These are phyloP conservation scores for Parasitella parasitica DNA, from an alignment of 371 early-diverging fungal genomes.

Conservation along the genomic window DNA sequence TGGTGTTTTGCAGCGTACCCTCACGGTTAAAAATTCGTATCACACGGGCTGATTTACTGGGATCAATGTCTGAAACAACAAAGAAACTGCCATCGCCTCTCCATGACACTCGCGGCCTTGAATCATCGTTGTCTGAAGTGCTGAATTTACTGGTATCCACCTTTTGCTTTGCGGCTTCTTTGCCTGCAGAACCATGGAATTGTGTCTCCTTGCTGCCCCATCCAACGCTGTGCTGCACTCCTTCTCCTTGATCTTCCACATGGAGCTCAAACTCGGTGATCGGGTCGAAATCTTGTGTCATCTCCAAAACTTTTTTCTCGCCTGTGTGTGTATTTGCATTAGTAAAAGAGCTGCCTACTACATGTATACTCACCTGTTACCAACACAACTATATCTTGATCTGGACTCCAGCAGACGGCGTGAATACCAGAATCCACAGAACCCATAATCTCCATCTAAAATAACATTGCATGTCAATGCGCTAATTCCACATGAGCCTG, in stretches of 20 bases:
- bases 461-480: background rate
- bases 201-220: conserved; percentile 98
- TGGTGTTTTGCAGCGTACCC: conserved; percentile 76
- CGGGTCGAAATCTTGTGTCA: conserved; percentile 93
- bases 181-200: conserved; percentile 93
- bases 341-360: too few relatives aligned
- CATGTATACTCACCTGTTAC: conserved; percentile 70
- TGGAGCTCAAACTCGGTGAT: conserved; percentile 77
- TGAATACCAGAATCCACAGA: conserved; percentile 79
- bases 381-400: conserved; percentile 83
- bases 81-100: conserved; percentile 89
- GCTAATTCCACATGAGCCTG: background rate
- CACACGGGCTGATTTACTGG: conserved; percentile 56
- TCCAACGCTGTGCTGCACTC: conserved; percentile 81
- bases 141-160: conserved; percentile 53
- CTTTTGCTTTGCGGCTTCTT: conserved; percentile 67
- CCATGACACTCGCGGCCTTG: conserved; percentile 80
- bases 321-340: conserved; percentile 43
- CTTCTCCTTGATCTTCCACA: conserved; percentile 70
- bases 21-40: conserved; percentile 87
- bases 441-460: conserved; percentile 69
- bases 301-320: conserved; percentile 74
- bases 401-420: conserved; percentile 90
- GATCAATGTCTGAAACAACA: conserved; percentile 68
- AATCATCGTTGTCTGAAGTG: conserved; percentile 77